Evolutionary conservation across 1,284 basidiomycete species (phyloP).

Genomic region (Macrocystidia cucumis): DNA sequence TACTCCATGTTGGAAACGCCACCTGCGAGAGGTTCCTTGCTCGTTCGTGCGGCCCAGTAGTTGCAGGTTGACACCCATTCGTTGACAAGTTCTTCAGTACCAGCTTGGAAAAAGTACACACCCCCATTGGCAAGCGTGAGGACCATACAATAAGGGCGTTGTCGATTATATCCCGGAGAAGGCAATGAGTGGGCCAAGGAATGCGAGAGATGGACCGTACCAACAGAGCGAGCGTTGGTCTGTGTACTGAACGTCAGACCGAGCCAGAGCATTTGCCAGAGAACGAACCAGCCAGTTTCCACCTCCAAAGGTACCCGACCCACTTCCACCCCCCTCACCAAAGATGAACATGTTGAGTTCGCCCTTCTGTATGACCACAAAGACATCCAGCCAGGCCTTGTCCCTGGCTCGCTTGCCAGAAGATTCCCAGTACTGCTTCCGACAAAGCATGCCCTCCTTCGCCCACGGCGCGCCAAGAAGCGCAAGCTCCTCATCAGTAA

Average conservation of each 20-base stretch:
- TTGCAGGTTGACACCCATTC: conserved; percentile 99
- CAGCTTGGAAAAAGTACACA: conserved; percentile 95
- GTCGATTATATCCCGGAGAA: conserved; percentile 85
- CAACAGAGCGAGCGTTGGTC: conserved; percentile 83
- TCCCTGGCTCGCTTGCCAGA: conserved; percentile 77
- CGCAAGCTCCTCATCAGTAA: conserved; percentile 91
- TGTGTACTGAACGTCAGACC: conserved; percentile 18
- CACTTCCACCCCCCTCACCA: conserved; percentile 52
- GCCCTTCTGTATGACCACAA: conserved; percentile 92
- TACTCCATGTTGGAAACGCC: conserved; percentile 99
- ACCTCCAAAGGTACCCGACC: conserved; percentile 71
- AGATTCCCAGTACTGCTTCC: conserved; percentile 92
- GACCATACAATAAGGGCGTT: conserved; percentile 93
- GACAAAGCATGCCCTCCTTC: conserved; percentile 92
- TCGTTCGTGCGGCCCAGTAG: conserved; percentile 94
- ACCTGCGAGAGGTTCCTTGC: conserved; percentile 89
- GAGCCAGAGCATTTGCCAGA: neutral
- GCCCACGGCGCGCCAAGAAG: conserved; percentile 96
- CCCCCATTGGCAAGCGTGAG: conserved; percentile 83
- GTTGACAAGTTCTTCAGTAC: conserved; percentile 93
- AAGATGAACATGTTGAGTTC: conserved; percentile 94
- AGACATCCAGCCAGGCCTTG: conserved; percentile 88
- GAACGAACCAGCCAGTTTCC: conserved; percentile 88
- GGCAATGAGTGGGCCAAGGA: conserved; percentile 84
- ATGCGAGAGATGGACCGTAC: conserved; percentile 79